These are phyloP conservation scores for Sequoia sempervirens DNA, from an alignment of 75 land plant species.

Conservation along the genomic window DNA sequence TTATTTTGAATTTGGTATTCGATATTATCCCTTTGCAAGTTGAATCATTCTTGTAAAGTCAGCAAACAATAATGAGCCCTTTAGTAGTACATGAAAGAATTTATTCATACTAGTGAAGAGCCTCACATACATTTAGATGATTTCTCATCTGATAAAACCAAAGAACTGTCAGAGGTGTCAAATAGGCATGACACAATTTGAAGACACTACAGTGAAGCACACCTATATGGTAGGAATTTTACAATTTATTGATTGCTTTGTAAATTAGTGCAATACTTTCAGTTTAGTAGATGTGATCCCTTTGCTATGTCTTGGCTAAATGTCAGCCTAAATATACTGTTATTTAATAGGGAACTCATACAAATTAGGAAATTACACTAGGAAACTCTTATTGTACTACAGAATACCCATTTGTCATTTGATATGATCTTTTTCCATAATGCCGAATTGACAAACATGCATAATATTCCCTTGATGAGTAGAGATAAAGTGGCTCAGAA, in stretches of 20 bases:
- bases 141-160: not conserved
- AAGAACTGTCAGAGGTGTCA: not conserved
- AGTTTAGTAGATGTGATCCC: not conserved
- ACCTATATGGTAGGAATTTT: not conserved
- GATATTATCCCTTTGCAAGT: not conserved
- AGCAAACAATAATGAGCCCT: not conserved
- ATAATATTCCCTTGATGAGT: not conserved
- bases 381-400: not conserved
- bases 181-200: not conserved
- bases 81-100: not conserved
- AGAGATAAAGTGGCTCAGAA: not conserved
- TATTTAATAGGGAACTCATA: not conserved
- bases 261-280: not conserved
- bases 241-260: not conserved
- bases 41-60: not conserved
- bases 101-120: not conserved
- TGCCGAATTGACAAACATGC: not conserved
- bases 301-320: not conserved
- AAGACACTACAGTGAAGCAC: not conserved
- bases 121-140: not conserved
- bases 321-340: not conserved
- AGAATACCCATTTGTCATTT: no score
- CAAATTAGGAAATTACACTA: not conserved
- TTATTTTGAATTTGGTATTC: not conserved
- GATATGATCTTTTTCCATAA: not conserved